Evolutionary conservation across 1,284 basidiomycete species (phyloP).

Genomic region (Wolfiporia cocos): DNA sequence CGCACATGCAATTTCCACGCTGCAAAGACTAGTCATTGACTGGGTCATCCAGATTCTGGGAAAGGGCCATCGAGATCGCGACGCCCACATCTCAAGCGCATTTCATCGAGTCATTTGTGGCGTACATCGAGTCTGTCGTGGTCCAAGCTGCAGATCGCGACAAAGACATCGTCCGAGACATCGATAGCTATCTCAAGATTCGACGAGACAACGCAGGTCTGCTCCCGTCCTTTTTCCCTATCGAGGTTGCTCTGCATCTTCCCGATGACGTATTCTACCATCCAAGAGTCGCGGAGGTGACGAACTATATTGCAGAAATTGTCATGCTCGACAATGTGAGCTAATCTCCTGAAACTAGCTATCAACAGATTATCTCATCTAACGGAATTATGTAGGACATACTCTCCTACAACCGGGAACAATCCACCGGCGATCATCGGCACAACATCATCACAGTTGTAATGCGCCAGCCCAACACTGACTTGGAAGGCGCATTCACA

Average conservation of each 20-base stretch:
- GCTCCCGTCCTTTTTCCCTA: conserved; percentile 23
- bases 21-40: not conserved
- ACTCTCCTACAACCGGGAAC: conserved; percentile 18
- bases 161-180: conserved; percentile 16
- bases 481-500: conserved; percentile 27
- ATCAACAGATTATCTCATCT: conserved; percentile 12
- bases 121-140: conserved; percentile 23
- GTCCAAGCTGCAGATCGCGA: conserved; percentile 23
- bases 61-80: conserved; percentile 4
- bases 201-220: conserved; percentile 25
- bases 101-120: conserved; percentile 9
- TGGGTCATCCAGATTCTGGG: conserved; percentile 13
- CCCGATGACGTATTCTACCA: conserved; percentile 26
- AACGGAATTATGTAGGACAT: conserved; percentile 18
- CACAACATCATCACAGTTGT: conserved; percentile 16
- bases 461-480: conserved; percentile 9
- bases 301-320: conserved; percentile 13
- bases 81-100: conserved; percentile 5
- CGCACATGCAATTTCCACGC: conserved; percentile 4
- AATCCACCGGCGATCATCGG: conserved; percentile 18
- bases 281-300: conserved; percentile 21
- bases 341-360: conserved; percentile 11
- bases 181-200: conserved; percentile 24
- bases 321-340: conserved; percentile 22
- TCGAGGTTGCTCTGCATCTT: conserved; percentile 24